Conservation (phyloP, 495 filamentous ascomycete genomes). For the Aspergillus taichungensis region DNA sequence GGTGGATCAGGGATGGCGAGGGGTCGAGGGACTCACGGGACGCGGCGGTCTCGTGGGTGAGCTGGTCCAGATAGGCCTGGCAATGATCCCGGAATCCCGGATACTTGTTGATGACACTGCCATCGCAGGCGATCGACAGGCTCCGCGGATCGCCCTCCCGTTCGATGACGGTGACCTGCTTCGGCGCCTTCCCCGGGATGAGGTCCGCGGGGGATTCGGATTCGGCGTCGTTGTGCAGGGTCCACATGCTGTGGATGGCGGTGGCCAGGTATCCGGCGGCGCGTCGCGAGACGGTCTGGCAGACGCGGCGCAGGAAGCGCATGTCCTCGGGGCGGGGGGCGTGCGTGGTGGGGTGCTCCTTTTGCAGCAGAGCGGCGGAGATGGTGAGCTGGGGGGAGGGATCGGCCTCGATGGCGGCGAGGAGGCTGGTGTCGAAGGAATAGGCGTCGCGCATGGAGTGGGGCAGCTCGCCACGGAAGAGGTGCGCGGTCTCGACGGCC, state of each 20-base stretch:
- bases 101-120: slow-evolving; percentile 54
- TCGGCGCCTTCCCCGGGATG: slow-evolving; percentile 21
- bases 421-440: slow-evolving; percentile 61
- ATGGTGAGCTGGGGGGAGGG: slow-evolving; percentile 33
- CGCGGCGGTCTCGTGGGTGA: slow-evolving; percentile 24
- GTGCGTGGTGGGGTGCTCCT: slow-evolving; percentile 38
- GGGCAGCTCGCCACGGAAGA: slow-evolving; percentile 50
- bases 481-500: slow-evolving; percentile 39
- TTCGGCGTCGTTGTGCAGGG: slow-evolving; percentile 37
- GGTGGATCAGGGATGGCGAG: slow-evolving; percentile 20
- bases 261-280: slow-evolving; percentile 56
- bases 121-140: slow-evolving; percentile 47
- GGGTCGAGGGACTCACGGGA: slow-evolving; percentile 8
- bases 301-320: slow-evolving; percentile 44
- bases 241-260: slow-evolving; percentile 57
- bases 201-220: slow-evolving; percentile 11
- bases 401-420: slow-evolving; percentile 48
- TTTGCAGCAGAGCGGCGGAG: slow-evolving; percentile 40
- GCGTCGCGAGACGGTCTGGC: slow-evolving; percentile 47
- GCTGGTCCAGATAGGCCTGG: slow-evolving; percentile 40
- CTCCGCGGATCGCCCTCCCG: slow-evolving; percentile 21
- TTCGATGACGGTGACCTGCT: slow-evolving; percentile 37
- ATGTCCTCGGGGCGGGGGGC: slow-evolving; percentile 44
- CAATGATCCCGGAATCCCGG: slow-evolving; percentile 44
- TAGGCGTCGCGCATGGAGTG: slow-evolving; percentile 52